Base-by-base conservation (phyloP, 106 monocot genomes). In the Dendrobium officinale region DNA sequence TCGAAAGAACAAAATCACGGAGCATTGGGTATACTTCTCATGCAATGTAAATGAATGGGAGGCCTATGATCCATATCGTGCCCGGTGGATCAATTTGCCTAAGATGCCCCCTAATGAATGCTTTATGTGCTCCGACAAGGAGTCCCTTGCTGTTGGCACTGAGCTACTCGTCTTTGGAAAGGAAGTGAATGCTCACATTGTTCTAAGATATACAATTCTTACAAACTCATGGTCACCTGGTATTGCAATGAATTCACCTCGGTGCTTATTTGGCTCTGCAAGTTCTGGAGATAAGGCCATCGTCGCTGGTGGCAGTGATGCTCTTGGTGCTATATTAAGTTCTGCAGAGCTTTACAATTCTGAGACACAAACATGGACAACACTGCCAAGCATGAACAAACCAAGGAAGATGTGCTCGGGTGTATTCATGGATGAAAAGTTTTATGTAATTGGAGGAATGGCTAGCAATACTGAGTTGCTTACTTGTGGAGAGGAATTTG, bases 341-440 rank as follows among this genome's bases (percentile, higher is more conserved):
- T 90, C 90, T 2, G 93, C 90, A 1, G 96, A 96, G 82, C 81
- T 96, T 64, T 96, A 96, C 64, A 87, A 96, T 82, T 93, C 93
- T 4, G 91, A 96, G 74, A 81, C 41, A 0, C 82, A 87, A 55
- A 79, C 82, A 43, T 96, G 96, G 96, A 55, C 47, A 6, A 86
- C 87, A 49, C 86, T 96, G 1, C 91, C 90, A 0, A 83, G 77
- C 79, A 91, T 96, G 96, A 89, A 91, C 49, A 81, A 19, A 33
- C 87, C 91, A 17, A 83, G 96, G 72, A 88, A 88, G 84, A 92
- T 93, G 93, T 96, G 93, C 59, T 93, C 93, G 0, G 93, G 93
- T 40, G 91, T 90, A 6, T 96, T 96, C 73, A 96, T 96, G 93
- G 93, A 91, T 73, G 68, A 68, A 13, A 96, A 96, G 75, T 93